Evolutionary conservation across 2,329 filamentous ascomycete genomes (phyloP).

Genomic region (Trichoderma sp.): DNA sequence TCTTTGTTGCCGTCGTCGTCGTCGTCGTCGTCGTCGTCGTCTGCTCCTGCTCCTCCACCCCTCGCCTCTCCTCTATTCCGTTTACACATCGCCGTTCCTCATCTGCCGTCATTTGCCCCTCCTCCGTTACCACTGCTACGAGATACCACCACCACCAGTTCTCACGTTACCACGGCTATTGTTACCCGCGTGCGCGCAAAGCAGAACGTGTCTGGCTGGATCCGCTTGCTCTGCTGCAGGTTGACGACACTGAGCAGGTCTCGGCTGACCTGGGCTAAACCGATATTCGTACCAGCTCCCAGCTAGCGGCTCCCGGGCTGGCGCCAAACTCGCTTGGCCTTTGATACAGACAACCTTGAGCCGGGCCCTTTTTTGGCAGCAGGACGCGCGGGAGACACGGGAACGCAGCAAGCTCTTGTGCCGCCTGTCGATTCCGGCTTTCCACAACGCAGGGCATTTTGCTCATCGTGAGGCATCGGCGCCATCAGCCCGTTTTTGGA

Average conservation of each 20-base stretch:
- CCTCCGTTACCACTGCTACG: conserved; percentile 5
- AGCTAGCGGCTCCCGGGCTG: conserved; percentile 31
- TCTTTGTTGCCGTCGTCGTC: not conserved
- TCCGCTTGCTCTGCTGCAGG: conserved; percentile 32
- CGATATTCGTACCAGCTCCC: conserved; percentile 36
- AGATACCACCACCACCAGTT: conserved; percentile 4
- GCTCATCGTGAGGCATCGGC: conserved; percentile 13
- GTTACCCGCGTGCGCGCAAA: conserved; percentile 25
- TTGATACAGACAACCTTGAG: conserved; percentile 1
- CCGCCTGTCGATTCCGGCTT: conserved; percentile 24
- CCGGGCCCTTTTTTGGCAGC: conserved; percentile 2
- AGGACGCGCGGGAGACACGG: conserved; percentile 21
- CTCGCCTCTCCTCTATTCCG: not conserved
- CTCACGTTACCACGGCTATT: conserved; percentile 27
- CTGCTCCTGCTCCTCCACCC: not conserved
- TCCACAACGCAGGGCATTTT: not conserved
- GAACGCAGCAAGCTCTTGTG: conserved; percentile 5
- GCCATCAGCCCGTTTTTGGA: not conserved
- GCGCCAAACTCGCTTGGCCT: conserved; percentile 38
- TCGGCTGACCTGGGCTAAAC: conserved; percentile 29
- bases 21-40: not conserved
- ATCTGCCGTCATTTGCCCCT: conserved; percentile 14
- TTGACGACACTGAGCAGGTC: conserved; percentile 34
- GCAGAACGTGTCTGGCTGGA: conserved; percentile 27
- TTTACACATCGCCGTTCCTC: conserved; percentile 1